Evolutionary conservation across 768 basidiomycete genomes (phyloP), one percentile per base, ranked within the genome.

Genomic region (Boletus pseudo-olivaceus): DNA sequence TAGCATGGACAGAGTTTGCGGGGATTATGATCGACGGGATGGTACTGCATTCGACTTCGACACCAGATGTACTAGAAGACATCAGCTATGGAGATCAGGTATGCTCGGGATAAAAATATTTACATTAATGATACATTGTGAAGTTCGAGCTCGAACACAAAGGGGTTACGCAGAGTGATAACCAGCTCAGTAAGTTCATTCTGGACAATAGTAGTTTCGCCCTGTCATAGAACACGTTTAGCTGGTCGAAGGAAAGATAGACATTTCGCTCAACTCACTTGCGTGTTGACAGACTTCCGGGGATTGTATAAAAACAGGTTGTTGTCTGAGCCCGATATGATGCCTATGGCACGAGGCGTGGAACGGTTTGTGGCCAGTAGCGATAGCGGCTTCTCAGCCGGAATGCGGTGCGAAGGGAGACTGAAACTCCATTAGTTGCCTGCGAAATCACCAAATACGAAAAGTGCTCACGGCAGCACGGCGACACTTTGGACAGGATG

Each of bases 291-390:
- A 7, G 79, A 71, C 64, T 81, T 84, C 53, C 95, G 77, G 2
- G 96, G 96, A 67, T 98, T 94, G 68, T 97, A 97, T 53, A 98
- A 73, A 72, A 98, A 98, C 1, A 90, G 87, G 67, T 94, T 89
- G 20, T 78, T 81, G 30, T 76, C 74, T 4, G 84, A 84, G 40
- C 77, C 73, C 4, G 87, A 70, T 45, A 86, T 75, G 3, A 84
- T 78, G 27, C 72, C 73, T 4, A 75, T 60, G 45, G 75, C 73
- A 19, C 70, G 71, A 0, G 76, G 48, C 26, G 73, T 73, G 11
- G 73, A 74, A 39, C 62, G 51, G 45, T 69, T 72, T 46, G 77
- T 65, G 17, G 76, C 72, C 27, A 90, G 68, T 7, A 80, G 67
- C 0, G 84, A 84, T 3, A 79, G 64, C 1, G 85, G 82, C 60